Conservation (phyloP, 1,284 basidiomycete species). For the Cystobasidium sp. region DNA sequence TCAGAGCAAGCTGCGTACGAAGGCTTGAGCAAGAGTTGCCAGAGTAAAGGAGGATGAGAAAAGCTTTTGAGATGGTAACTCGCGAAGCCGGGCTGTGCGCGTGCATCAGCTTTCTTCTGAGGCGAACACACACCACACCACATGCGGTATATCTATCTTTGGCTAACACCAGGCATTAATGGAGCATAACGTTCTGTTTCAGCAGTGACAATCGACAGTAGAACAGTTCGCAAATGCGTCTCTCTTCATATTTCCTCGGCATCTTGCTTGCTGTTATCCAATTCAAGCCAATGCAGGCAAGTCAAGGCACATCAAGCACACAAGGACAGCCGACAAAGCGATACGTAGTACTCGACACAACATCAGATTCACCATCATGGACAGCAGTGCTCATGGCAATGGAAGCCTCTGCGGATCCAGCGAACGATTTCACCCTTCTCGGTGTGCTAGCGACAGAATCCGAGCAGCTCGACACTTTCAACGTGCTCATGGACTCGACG, state of each 20-base stretch:
- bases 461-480: conserved; percentile 1
- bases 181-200: no score
- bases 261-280: not conserved
- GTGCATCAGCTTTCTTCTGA: no score
- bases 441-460: conserved; percentile 27
- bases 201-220: no score
- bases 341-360: conserved; percentile 35
- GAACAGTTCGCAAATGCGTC: no score
- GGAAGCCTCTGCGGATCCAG: conserved; percentile 12
- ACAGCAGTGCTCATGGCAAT: conserved; percentile 36
- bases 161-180: no score
- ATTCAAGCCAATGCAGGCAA: not conserved
- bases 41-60: no score
- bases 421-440: conserved; percentile 16
- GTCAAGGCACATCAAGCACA: not conserved
- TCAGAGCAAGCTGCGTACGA: not conserved
- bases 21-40: no score
- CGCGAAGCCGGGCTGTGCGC: no score
- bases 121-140: no score
- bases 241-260: not conserved
- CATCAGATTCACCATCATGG: conserved; percentile 31
- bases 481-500: not conserved
- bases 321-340: not conserved
- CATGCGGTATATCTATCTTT: no score
- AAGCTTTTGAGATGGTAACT: no score